A percentile compares a stretch with the other conserved stretches of the same genome.
These are phyloP conservation scores for Clonostachys rhizophaga DNA, from an alignment of 2,329 filamentous ascomycete species.

Conservation along the genomic window DNA sequence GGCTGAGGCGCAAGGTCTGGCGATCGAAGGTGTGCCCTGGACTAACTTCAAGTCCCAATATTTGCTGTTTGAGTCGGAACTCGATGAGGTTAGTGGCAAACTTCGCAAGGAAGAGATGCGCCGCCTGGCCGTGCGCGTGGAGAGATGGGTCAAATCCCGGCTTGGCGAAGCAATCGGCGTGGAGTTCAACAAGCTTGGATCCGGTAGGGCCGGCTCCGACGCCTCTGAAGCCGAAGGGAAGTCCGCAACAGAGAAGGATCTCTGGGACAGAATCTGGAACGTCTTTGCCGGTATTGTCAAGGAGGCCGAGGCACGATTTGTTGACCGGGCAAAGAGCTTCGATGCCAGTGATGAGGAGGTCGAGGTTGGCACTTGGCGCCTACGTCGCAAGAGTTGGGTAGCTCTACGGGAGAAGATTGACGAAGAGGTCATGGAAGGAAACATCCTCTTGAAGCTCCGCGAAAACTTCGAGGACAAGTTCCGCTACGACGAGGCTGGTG, in stretches of 20 bases:
- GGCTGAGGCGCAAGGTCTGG: constrained; percentile 66
- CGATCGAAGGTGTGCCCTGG: constrained; percentile 80
- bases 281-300: constrained; percentile 78
- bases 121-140: constrained; percentile 81
- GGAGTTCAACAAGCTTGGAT: constrained; percentile 94
- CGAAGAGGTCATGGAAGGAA: constrained; percentile 97
- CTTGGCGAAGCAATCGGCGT: constrained; percentile 83
- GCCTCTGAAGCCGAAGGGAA: constrained; percentile 76
- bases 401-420: constrained; percentile 87
- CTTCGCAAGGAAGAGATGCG: constrained; percentile 95
- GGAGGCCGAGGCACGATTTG: constrained; percentile 82
- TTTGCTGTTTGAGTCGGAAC: constrained; percentile 78
- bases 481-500: constrained; percentile 91
- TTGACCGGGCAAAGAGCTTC: constrained; percentile 86
- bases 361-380: constrained; percentile 84
- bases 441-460: constrained; percentile 87
- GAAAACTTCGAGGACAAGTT: constrained; percentile 99
- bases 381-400: constrained; percentile 92
- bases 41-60: constrained; percentile 81
- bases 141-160: constrained; percentile 88
- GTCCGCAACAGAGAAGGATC: constrained; percentile 69
- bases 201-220: constrained; percentile 76
- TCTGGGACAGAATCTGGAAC: constrained; percentile 95
- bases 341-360: constrained; percentile 90
- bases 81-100: constrained; percentile 81